Percentiles rank a stretch among this genome's conserved stretches.
These are phyloP conservation scores for Pseudohalonectria lignicola DNA, from an alignment of 2,329 filamentous ascomycete genomes.

Conservation along the genomic window DNA sequence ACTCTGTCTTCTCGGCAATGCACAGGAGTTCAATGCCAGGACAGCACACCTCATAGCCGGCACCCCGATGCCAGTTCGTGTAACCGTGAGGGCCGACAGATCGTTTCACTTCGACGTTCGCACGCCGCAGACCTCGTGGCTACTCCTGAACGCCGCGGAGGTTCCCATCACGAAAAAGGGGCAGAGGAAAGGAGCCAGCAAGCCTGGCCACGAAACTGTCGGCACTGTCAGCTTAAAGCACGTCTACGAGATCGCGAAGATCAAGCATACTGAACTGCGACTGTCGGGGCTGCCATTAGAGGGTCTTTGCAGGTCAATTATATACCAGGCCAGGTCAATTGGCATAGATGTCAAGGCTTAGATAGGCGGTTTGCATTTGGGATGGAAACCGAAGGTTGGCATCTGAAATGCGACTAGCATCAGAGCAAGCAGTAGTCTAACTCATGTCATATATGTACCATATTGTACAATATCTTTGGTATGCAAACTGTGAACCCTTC, in stretches of 20 bases:
- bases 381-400: too few relatives aligned
- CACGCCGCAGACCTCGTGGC: conserved; percentile 86
- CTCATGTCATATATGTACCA: too few relatives aligned
- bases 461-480: too few relatives aligned
- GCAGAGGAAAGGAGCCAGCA: conserved; percentile 66
- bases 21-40: conserved; percentile 90
- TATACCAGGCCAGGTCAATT: conserved; percentile 65
- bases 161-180: conserved; percentile 62
- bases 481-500: too few relatives aligned
- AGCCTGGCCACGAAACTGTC: conserved; percentile 66
- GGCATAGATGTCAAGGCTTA: conserved; percentile 37
- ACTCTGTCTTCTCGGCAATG: conserved; percentile 1
- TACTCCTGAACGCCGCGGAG: conserved; percentile 75
- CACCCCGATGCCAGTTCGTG: conserved; percentile 80
- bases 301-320: conserved; percentile 62
- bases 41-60: conserved; percentile 75
- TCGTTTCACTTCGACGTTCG: conserved; percentile 89
- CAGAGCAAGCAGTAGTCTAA: too few relatives aligned
- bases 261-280: conserved; percentile 73
- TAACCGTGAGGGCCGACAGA: conserved; percentile 86
- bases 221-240: conserved; percentile 88
- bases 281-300: conserved; percentile 61
- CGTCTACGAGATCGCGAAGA: conserved; percentile 93
- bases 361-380: too few relatives aligned
- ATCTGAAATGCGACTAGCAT: too few relatives aligned